A percentile compares a stretch with the other conserved stretches of the same genome.
These are phyloP conservation scores for Trichosporon ovoides DNA, from an alignment of 1,284 basidiomycete species.

Conservation along the genomic window DNA sequence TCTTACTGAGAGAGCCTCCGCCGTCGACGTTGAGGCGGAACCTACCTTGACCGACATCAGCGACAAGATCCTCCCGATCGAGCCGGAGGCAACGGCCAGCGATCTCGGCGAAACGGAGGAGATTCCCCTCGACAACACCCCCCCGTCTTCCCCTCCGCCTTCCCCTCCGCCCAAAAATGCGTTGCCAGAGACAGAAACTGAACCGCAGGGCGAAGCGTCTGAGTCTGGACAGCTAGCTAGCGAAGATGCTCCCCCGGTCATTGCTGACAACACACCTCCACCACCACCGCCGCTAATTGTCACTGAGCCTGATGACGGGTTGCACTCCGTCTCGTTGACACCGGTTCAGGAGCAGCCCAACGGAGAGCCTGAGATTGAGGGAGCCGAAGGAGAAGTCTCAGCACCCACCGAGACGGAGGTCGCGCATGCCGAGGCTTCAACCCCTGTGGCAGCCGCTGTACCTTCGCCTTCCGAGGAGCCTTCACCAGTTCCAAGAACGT, in stretches of 20 bases:
- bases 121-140: background rate
- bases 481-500: constrained; percentile 8
- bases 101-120: background rate
- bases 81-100: background rate
- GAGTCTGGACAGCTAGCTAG: background rate
- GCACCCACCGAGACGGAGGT: background rate
- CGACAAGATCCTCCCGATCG: background rate
- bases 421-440: background rate
- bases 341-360: constrained; percentile 2
- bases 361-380: background rate
- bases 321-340: constrained; percentile 1
- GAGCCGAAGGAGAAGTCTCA: background rate
- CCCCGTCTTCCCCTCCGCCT: background rate
- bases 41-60: background rate
- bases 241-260: background rate
- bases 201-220: background rate
- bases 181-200: background rate
- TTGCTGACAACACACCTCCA: background rate
- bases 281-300: background rate
- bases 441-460: constrained; percentile 18
- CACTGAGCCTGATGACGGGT: background rate
- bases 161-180: background rate
- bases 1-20: background rate
- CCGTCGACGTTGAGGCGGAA: background rate
- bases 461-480: too few relatives aligned